Percentiles rank a stretch among this genome's conserved stretches.
phyloP scores from a whole-genome alignment of 805 yeast genomes.

The Tetrapisispora fleetii region DNA sequence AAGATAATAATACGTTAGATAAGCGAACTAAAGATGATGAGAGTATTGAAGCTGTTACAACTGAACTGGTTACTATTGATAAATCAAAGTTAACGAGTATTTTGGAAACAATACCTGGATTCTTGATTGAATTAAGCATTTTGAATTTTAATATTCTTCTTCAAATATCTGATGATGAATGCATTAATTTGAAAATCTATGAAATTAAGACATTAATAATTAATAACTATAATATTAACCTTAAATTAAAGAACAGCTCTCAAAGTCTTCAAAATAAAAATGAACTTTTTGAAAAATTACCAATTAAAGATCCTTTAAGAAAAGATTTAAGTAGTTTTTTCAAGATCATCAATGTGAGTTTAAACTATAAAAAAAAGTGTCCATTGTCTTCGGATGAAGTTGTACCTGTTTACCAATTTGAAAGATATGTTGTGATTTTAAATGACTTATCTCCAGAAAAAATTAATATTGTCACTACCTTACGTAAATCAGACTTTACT shows the following conservation, averaged over 20 bases:
- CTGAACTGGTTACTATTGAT: background rate
- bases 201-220: constrained; percentile 13
- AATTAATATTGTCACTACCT: constrained; percentile 15
- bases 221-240: background rate
- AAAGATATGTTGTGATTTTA: constrained; percentile 21
- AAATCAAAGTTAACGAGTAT: background rate
- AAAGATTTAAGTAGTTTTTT: constrained; percentile 15
- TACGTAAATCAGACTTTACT: constrained; percentile 19
- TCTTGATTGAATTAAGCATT: constrained; percentile 16
- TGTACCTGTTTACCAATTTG: constrained; percentile 22
- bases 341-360: constrained; percentile 15
- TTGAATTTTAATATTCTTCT: constrained; percentile 21
- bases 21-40: background rate
- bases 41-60: background rate
- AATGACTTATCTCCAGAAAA: constrained; percentile 10
- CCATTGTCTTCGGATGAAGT: constrained; percentile 2
- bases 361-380: constrained; percentile 9
- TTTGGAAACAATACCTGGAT: constrained; percentile 11
- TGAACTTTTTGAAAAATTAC: background rate
- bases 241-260: background rate
- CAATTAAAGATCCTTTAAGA: background rate
- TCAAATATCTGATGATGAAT: constrained; percentile 14
- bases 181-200: constrained; percentile 16
- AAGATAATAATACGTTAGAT: background rate
- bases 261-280: background rate